Evolutionary conservation across 2,329 filamentous ascomycete genomes (phyloP).

Genomic region (Colletotrichum musae): DNA sequence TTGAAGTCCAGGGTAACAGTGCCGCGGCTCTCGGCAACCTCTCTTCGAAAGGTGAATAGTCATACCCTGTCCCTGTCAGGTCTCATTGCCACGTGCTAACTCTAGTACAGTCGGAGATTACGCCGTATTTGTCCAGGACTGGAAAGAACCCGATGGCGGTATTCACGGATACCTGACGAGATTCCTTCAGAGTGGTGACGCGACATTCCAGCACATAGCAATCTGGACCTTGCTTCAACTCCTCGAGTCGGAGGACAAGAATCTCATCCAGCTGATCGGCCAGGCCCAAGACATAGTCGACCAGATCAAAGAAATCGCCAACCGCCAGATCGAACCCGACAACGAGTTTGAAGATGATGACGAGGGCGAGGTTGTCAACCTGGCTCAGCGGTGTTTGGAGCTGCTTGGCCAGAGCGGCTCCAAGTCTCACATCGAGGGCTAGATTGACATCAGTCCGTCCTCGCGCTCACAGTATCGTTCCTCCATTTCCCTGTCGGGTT

Average conservation of each 20-base stretch:
- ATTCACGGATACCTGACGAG: slow-evolving; percentile 95
- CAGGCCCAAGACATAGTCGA: slow-evolving; percentile 92
- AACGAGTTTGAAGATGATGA: slow-evolving; percentile 91
- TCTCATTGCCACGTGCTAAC: slow-evolving; percentile 34
- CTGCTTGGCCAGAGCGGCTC: slow-evolving; percentile 82
- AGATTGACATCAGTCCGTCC: slow-evolving; percentile 9
- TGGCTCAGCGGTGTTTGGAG: slow-evolving; percentile 92
- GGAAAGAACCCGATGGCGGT: slow-evolving; percentile 91
- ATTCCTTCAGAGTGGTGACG: slow-evolving; percentile 93
- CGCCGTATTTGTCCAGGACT: slow-evolving; percentile 94
- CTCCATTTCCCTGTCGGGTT: slow-evolving; percentile 28
- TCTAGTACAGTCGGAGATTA: slow-evolving; percentile 86
- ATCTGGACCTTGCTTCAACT: slow-evolving; percentile 98
- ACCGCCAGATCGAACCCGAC: slow-evolving; percentile 89
- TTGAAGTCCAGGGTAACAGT: slow-evolving; percentile 98
- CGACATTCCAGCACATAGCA: slow-evolving; percentile 98
- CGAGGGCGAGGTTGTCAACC: slow-evolving; percentile 91
- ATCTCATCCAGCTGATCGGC: slow-evolving; percentile 88
- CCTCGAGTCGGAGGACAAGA: slow-evolving; percentile 93
- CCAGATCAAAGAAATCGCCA: slow-evolving; percentile 92
- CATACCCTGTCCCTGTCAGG: neutral
- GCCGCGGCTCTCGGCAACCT: slow-evolving; percentile 95
- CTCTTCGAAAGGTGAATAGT: slow-evolving; percentile 88
- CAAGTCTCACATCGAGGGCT: slow-evolving; percentile 88
- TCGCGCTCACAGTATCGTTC: slow-evolving; percentile 29